Percentiles rank a stretch among this genome's conserved stretches.
phyloP scores from a whole-genome alignment of 169 alveolate genomes.

The Plasmodium berghei region DNA sequence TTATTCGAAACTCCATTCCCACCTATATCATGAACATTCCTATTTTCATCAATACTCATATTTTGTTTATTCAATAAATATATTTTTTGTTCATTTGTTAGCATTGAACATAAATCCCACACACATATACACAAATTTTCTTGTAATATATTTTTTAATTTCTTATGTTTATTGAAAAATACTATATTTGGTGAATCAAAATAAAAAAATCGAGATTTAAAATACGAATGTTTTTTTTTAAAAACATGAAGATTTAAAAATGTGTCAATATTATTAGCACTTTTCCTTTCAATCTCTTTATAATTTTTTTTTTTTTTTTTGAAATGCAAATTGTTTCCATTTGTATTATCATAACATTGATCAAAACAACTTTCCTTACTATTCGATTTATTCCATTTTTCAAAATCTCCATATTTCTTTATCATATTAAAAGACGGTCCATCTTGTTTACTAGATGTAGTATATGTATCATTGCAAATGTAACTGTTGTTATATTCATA shows the following conservation, averaged over 20 bases:
- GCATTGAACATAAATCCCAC: slow-evolving; percentile 58
- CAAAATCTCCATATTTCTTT: neutral
- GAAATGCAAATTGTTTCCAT: neutral
- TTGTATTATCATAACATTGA: neutral
- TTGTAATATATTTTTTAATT: slow-evolving; percentile 1
- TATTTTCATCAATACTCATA: neutral
- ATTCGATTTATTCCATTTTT: neutral
- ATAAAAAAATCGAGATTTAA: slow-evolving; percentile 45
- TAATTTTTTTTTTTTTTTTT: neutral
- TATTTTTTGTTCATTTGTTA: slow-evolving; percentile 35
- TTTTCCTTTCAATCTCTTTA: neutral
- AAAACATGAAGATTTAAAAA: slow-evolving; percentile 58
- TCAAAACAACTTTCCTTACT: neutral
- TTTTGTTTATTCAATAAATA: slow-evolving; percentile 28
- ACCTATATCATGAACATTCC: neutral
- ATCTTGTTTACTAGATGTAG: neutral
- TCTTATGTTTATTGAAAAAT: slow-evolving; percentile 46
- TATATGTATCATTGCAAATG: neutral
- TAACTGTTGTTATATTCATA: neutral
- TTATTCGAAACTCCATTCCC: neutral
- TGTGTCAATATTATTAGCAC: slow-evolving; percentile 5
- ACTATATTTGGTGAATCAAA: slow-evolving; percentile 25
- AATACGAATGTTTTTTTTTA: slow-evolving; percentile 29
- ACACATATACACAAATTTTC: slow-evolving; percentile 44
- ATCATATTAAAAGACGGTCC: neutral